Base-by-base conservation (phyloP, 805 yeast genomes). In the Candida berthetii region DNA sequence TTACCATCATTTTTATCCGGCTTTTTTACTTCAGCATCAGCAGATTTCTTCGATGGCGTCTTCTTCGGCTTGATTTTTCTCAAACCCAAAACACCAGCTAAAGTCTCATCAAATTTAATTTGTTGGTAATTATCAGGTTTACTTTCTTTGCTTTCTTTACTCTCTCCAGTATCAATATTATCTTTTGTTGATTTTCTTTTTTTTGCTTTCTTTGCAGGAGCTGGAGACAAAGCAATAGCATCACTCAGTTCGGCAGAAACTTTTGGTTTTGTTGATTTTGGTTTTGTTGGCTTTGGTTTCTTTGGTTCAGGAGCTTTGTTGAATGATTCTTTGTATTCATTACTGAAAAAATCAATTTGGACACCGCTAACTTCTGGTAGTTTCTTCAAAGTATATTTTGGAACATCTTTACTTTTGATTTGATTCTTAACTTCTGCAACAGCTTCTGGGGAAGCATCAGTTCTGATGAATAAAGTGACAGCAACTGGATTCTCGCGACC, bases 291-390 rank as follows among this genome's bases (percentile, higher is more conserved):
- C 25, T 37, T n/a, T 18, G n/a, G 29, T 10, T 27, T 27, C 11
- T n/a, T 16, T 10, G 44, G 41, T 3, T 35, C 17, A 7, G 45
- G 41, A 15, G 19, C 32, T 19, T 18, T 37, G 19, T 41, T 46
- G 38, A 51, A 53, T 2, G 45, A 46, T 4, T 46, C 52, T 17
- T 54, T 43, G 9, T 51, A 36, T 28, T 50, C 56, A 24, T 46
- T 43, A 33, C 53, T 57, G 41, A 50, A 54, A 44, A 54, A 54
- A n/a, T 53, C 59, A 32, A 54, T 43, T 20, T 53, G 57, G 4
- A 45, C 36, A 13, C 42, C 32, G 11, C 32, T 41, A 14, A 52
- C 42, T 35, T 54, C 55, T 33, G 48, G 48, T 4, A 47, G 32
- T 20, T 42, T 39, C 18, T 19, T 35, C 1, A 9, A 11, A 2